Percentiles rank a stretch among this genome's conserved stretches.
Conservation (phyloP, 139 green algal genomes). For the Chlamydomonas urium region DNA sequence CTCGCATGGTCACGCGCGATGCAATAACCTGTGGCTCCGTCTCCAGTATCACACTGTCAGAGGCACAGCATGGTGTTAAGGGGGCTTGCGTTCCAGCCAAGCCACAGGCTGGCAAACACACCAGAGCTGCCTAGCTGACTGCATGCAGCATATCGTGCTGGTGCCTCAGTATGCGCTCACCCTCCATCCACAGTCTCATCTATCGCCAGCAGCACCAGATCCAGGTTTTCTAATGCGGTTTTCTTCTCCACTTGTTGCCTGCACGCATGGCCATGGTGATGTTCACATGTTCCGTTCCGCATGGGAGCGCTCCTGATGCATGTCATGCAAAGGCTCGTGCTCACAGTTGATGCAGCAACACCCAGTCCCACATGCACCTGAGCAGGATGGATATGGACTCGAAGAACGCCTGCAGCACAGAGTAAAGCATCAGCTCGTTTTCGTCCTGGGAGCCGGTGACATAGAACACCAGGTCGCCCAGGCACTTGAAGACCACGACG, state of each 20-base stretch:
- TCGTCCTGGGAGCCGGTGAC: constrained; percentile 87
- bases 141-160: constrained; percentile 69
- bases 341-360: no score
- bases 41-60: constrained; percentile 88
- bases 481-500: constrained; percentile 95
- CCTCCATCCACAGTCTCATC: constrained; percentile 96
- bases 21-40: constrained; percentile 88
- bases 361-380: constrained; percentile 31
- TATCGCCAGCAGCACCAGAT: constrained; percentile 93
- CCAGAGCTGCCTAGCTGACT: no score
- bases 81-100: neutral
- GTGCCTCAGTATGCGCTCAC: no score
- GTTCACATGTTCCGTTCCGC: no score
- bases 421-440: constrained; percentile 93
- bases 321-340: no score
- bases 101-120: neutral
- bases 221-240: constrained; percentile 97
- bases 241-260: constrained; percentile 97
- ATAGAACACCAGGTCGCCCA: constrained; percentile 96
- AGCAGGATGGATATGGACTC: constrained; percentile 82
- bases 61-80: neutral
- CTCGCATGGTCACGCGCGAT: constrained; percentile 88
- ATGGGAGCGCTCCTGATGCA: no score
- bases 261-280: constrained; percentile 16
- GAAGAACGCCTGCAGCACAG: constrained; percentile 84